Evolutionary conservation across 805 yeast genomes (phyloP), one percentile per base, ranked within the genome.

Genomic region (Kluyveromyces siamensis): DNA sequence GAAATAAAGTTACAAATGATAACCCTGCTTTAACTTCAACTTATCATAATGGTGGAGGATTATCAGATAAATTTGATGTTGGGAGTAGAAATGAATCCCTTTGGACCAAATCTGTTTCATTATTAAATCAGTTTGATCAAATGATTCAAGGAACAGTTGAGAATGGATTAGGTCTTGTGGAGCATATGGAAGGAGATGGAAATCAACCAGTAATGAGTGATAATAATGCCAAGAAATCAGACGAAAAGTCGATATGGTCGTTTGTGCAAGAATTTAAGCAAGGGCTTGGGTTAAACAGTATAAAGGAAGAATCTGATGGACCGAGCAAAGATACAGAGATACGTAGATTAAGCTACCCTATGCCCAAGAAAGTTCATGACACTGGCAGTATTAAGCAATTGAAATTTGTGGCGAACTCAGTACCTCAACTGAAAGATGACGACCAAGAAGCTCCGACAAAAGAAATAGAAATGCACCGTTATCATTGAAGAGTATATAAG

Each of bases 91-190:
- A 44, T 10, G 60, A 53, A 4, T 70, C 73, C 16, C 56, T 68
- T 16, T 71, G 74, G 73, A 63, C 79, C 3, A 80, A 76, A 55
- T 84, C 88, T 1, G 68, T 83, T 41, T 76, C 72, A 42, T 69
- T 82, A 46, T 71, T 84, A 43, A 87, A 81, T 55, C 87, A 81
- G 52, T 75, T 84, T 57, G 91, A 84, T 60, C 79, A 76, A 47
- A 69, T 81, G 63, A 67, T 84, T 33, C 87, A 80, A 58, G 76
- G 73, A 49, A 89, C 83, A 60, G 70, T 84, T 49, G 89, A 83
- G 54, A 79, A 74, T 52, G 65, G 75, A 21, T 67, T 73, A 40
- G 57, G 69, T 17, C 63, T 72, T 53, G 68, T 62, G 33, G 50
- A 59, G 10, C 11, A 30, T 13, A 30, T 30, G 35, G 35, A 30